Base-by-base conservation (phyloP, 2,329 filamentous ascomycete species). In the Neocucurbitaria cava region DNA sequence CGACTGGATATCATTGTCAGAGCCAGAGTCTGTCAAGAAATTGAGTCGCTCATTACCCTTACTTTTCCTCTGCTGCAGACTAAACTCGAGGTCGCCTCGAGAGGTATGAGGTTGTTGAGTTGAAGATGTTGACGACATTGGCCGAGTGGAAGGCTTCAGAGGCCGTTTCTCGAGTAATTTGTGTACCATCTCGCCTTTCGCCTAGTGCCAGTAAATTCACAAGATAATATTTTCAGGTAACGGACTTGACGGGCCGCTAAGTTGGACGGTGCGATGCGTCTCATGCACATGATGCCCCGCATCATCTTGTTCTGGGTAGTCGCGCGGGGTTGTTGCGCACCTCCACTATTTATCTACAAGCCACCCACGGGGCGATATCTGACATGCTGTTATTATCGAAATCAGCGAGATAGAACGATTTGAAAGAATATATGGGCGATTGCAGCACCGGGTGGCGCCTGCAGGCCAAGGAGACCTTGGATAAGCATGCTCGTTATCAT, bases 251-350 rank as follows among this genome's bases (percentile, higher is more conserved):
- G 31, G 10, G 31, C 5, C 17, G 17, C 36, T 11, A 21, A 11
- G 2, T 9, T 10, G 36, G 10, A 11, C 18, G 18, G 20, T 49
- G 55, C 55, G n/a, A n/a, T n/a, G 49, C 23, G 43, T 15, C 36
- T 7, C 13, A 17, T 39, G 36, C 36, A 21, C 18, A 5, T 8
- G 2, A n/a, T 40, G 45, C 52, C 52, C 56, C 56, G 44, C 52
- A 49, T 40, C 17, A 17, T 31, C 56, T 33, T 40, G 17, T 30
- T 26, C n/a, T n/a, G 2, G 38, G 48, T 30, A 52, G 33, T 30
- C n/a, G 39, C 44, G 53, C 44, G 53, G 53, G 48, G 53, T 47
- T 23, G 18, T 21, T 41, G 11, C 18, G 13, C n/a, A 41, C 35
- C n/a, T 18, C n/a, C 7, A 17, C 36, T 39, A 11, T 21, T 18